These are phyloP conservation scores for Quercus alba DNA, from an alignment of 306 rosid genomes.

Conservation along the genomic window DNA sequence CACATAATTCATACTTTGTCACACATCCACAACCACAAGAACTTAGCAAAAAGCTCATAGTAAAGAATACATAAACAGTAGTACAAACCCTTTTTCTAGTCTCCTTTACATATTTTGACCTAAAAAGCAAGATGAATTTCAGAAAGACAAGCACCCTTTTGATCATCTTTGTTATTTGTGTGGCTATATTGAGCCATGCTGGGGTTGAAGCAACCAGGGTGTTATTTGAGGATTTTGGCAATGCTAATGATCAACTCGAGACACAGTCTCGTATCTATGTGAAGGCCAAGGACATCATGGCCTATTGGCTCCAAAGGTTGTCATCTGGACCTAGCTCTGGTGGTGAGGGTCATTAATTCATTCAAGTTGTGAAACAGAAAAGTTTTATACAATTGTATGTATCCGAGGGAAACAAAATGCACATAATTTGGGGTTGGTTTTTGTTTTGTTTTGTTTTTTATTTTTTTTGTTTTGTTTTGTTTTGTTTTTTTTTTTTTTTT, in stretches of 20 bases:
- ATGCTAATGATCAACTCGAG: conserved; percentile 18
- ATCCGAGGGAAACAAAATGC: not conserved
- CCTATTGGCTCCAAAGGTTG: conserved; percentile 27
- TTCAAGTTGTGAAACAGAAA: not conserved
- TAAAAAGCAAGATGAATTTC: conserved; percentile 19
- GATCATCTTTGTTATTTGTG: not conserved
- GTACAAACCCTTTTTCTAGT: not conserved
- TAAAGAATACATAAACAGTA: not conserved
- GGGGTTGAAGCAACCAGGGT: conserved; percentile 32
- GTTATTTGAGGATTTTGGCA: conserved; percentile 22
- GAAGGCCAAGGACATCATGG: conserved; percentile 21
- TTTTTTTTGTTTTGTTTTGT: too few relatives aligned
- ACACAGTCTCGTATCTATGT: conserved; percentile 6
- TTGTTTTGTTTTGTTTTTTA: not conserved
- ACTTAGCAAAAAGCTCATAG: not conserved
- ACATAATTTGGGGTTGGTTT: not conserved
- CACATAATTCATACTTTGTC: not conserved
- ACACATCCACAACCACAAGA: not conserved
- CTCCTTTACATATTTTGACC: too few relatives aligned
- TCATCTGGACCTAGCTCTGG: conserved; percentile 32
- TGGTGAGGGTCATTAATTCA: conserved; percentile 29
- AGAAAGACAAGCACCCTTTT: conserved; percentile 7
- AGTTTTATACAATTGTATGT: not conserved
- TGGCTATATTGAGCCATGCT: conserved; percentile 12
- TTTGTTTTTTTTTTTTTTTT: not conserved